Base-by-base conservation (phyloP, 2,329 filamentous ascomycete species). In the Ilyonectria robusta region DNA sequence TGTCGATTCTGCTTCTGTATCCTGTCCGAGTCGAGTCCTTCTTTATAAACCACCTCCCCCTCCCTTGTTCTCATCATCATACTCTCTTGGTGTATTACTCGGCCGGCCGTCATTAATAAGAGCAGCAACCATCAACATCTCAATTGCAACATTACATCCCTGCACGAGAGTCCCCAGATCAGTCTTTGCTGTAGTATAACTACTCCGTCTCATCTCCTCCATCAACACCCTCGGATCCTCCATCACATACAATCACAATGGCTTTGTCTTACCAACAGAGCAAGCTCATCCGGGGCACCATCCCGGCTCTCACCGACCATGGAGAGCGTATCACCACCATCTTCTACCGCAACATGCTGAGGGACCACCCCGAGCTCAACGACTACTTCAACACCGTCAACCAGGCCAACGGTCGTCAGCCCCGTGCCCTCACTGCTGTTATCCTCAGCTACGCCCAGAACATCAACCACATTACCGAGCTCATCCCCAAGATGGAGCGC, bases 371-470 rank as follows among this genome's bases (percentile, higher is more conserved):
- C 0, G 86, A 89, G 50, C 86, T 94, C 35, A 88, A 90, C 73
- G 87, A 90, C 78, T 84, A 92, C 79, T 94, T 94, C 86, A 94
- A 94, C 71, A 74, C 71, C 1, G 78, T 76, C 65, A 81, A 81
- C 72, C 78, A 79, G 71, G 75, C 76, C 66, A 81, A 79, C 59
- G 78, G 78, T 48, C 77, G 77, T 10, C 79, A 81, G 55, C 79
- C 79, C 7, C 75, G 78, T 54, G 79, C 79, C 40, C 74, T 81
- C 44, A 77, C 78, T n/a, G 74, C 75, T 59, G 72, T 81, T 61
- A 89, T 94, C 53, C 89, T 92, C 70, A 89, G 88, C 70, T 94
- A 93, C 75, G 92, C 92, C 60, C 83, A 87, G 66, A 89, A 94
- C 80, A 92, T 94, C 78, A 88, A 91, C 78, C 82, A 88, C 80